phyloP scores from a whole-genome alignment of 306 rosid species.

The Prunus padus region DNA sequence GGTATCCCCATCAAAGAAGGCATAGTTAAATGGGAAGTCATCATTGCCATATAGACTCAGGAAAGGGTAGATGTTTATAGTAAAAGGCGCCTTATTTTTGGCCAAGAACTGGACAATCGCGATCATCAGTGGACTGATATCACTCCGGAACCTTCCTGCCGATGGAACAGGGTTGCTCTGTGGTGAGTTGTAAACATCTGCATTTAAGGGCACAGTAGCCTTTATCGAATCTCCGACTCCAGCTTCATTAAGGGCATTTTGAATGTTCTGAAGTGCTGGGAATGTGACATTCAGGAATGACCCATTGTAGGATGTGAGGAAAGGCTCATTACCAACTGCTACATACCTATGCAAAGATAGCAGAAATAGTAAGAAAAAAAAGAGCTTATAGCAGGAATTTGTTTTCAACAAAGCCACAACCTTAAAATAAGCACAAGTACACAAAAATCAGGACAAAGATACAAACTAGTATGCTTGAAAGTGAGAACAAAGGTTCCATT shows the following conservation, averaged over 20 bases:
- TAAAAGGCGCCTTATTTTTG: slow-evolving; percentile 79
- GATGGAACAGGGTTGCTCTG: slow-evolving; percentile 58
- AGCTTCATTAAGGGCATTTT: slow-evolving; percentile 87
- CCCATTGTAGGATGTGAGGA: slow-evolving; percentile 80
- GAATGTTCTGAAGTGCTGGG: slow-evolving; percentile 94
- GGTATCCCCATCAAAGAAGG: slow-evolving; percentile 83
- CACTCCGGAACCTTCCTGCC: slow-evolving; percentile 76
- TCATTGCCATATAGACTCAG: slow-evolving; percentile 87
- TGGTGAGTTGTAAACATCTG: slow-evolving; percentile 88
- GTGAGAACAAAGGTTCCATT: no score
- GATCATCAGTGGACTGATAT: slow-evolving; percentile 74
- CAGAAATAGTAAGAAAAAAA: not conserved
- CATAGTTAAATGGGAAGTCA: slow-evolving; percentile 77
- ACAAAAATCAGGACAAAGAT: not conserved
- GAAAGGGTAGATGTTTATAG: slow-evolving; percentile 93
- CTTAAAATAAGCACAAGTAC: slow-evolving; percentile 2
- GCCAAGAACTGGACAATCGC: slow-evolving; percentile 66
- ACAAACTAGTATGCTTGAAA: not conserved
- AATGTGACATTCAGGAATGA: slow-evolving; percentile 77
- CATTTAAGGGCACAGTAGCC: slow-evolving; percentile 96
- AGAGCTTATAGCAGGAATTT: not conserved
- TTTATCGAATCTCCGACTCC: slow-evolving; percentile 66
- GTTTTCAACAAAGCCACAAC: not conserved
- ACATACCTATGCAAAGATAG: slow-evolving; percentile 62
- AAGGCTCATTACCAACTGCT: slow-evolving; percentile 98